Conservation (phyloP, 306 rosid genomes). For the Oemleria cerasiformis region DNA sequence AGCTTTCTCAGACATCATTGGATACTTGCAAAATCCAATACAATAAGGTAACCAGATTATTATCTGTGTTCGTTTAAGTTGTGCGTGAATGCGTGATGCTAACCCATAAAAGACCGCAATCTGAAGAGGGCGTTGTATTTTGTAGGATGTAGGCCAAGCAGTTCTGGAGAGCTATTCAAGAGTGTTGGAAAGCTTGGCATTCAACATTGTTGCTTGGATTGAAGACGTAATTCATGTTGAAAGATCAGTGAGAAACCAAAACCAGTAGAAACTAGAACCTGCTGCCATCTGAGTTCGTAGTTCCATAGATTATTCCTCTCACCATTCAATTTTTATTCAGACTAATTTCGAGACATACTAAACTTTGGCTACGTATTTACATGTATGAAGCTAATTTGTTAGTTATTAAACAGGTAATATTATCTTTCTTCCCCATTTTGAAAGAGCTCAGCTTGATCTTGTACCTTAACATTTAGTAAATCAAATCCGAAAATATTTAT, state of each 20-base stretch:
- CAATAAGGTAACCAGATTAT: conserved; percentile 50
- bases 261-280: conserved; percentile 1
- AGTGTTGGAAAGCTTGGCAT: conserved; percentile 43
- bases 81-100: too few species aligned
- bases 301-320: too few species aligned
- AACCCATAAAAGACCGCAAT: too few species aligned
- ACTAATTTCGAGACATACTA: not conserved
- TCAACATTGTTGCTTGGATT: conserved; percentile 41
- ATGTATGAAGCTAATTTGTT: conserved; percentile 6
- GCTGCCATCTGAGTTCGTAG: not conserved
- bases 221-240: conserved; percentile 39
- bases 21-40: conserved; percentile 91
- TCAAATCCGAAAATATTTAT: too few species aligned
- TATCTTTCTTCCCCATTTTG: too few species aligned
- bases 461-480: not conserved
- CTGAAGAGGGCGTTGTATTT: not conserved
- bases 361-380: not conserved
- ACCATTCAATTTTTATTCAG: not conserved
- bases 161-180: conserved; percentile 48
- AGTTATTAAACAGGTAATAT: not conserved
- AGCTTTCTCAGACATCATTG: conserved; percentile 84
- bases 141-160: conserved; percentile 49
- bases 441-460: too few species aligned
- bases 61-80: too few species aligned
- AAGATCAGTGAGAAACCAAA: conserved; percentile 29